These are phyloP conservation scores for Bolboschoenus planiculmis DNA, from an alignment of 176 grass and related monocot species.

Conservation along the genomic window DNA sequence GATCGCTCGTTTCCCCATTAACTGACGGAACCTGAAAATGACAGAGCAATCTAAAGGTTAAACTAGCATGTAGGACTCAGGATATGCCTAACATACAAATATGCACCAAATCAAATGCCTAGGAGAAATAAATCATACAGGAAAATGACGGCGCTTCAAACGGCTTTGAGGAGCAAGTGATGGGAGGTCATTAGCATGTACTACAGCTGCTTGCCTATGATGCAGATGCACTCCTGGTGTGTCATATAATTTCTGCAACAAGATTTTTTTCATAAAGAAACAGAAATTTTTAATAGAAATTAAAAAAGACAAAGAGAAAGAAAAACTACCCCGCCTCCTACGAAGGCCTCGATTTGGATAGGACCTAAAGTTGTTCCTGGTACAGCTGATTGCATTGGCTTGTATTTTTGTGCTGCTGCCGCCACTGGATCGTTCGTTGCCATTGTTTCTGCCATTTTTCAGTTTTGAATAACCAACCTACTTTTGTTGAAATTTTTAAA, in stretches of 20 bases:
- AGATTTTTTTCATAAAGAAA: neutral
- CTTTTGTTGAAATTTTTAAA: neutral
- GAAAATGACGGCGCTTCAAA: constrained; percentile 56
- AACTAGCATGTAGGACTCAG: constrained; percentile 29
- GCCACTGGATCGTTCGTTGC: constrained; percentile 81
- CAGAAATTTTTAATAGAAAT: neutral
- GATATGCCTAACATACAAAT: constrained; percentile 8
- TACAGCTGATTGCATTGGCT: constrained; percentile 95
- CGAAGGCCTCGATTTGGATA: constrained; percentile 91
- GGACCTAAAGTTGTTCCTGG: constrained; percentile 93
- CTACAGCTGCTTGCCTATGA: constrained; percentile 86
- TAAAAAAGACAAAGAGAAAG: neutral
- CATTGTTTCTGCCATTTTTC: constrained; percentile 53
- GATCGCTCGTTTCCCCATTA: constrained; percentile 27
- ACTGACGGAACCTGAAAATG: constrained; percentile 41
- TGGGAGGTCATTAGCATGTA: constrained; percentile 81
- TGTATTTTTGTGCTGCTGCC: constrained; percentile 92
- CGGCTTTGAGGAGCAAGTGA: constrained; percentile 93
- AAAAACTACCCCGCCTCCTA: constrained; percentile 60
- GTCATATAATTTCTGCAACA: constrained; percentile 77
- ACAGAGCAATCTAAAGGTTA: constrained; percentile 44
- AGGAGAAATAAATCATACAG: constrained; percentile 35
- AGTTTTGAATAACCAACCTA: neutral
- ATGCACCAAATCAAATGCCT: constrained; percentile 15
- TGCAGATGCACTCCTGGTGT: constrained; percentile 97